Percentiles rank a stretch among this genome's conserved stretches.
phyloP scores from a whole-genome alignment of 2,329 filamentous ascomycete genomes.

The Lachnellula hyalina region DNA sequence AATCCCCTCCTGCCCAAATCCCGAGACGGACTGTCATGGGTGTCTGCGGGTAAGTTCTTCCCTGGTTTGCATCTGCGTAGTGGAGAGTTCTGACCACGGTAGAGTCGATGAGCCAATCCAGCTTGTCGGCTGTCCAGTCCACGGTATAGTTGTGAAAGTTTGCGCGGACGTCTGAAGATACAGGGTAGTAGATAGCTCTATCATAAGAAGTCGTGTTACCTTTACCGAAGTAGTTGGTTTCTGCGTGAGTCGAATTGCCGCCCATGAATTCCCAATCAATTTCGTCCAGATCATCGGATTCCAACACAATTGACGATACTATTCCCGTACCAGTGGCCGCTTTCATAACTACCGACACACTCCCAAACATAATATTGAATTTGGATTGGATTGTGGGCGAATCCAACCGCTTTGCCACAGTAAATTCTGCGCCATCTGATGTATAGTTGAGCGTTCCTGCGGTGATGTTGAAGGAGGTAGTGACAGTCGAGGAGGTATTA shows the following conservation, averaged over 20 bases:
- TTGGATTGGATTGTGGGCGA: slow-evolving; percentile 73
- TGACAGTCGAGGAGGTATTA: slow-evolving; percentile 48
- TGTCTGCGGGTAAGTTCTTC: slow-evolving; percentile 65
- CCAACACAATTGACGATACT: slow-evolving; percentile 76
- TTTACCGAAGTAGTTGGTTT: slow-evolving; percentile 74
- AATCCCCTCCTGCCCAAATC: slow-evolving; percentile 58
- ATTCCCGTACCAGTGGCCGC: slow-evolving; percentile 69
- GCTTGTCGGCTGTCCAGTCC: slow-evolving; percentile 60
- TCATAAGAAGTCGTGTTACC: slow-evolving; percentile 64
- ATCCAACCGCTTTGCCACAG: slow-evolving; percentile 63
- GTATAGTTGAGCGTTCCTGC: slow-evolving; percentile 61
- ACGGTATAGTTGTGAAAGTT: slow-evolving; percentile 62
- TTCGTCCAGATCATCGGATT: slow-evolving; percentile 79
- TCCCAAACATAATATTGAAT: slow-evolving; percentile 80
- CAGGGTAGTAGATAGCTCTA: slow-evolving; percentile 55
- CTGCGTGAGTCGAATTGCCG: slow-evolving; percentile 55
- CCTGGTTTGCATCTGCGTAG: slow-evolving; percentile 54
- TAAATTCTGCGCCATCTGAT: slow-evolving; percentile 64
- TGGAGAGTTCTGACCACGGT: slow-evolving; percentile 57
- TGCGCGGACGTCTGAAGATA: slow-evolving; percentile 57
- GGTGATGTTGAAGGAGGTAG: slow-evolving; percentile 62
- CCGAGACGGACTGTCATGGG: slow-evolving; percentile 65
- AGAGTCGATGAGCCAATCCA: slow-evolving; percentile 67
- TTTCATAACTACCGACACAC: slow-evolving; percentile 70
- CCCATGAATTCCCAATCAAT: slow-evolving; percentile 59